Conservation (phyloP, 208 protist species). For the Naegleria lovaniensis region DNA sequence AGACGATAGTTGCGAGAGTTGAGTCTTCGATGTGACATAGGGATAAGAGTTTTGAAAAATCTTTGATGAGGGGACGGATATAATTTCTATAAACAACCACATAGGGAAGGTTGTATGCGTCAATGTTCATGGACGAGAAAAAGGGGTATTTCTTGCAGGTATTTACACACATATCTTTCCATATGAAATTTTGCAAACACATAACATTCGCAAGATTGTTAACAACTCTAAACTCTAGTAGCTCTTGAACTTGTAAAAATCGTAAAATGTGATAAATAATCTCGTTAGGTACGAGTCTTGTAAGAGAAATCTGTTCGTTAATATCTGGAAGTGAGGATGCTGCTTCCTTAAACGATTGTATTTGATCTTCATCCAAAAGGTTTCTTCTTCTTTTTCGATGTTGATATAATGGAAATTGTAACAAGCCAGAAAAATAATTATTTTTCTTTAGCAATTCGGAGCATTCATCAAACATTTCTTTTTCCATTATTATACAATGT, state of each 20-base stretch:
- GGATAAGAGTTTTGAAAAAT: not conserved
- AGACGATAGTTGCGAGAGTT: not conserved
- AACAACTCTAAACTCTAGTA: not conserved
- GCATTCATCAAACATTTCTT: not conserved
- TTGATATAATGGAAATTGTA: not conserved
- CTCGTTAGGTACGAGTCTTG: not conserved
- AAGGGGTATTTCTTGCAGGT: not conserved
- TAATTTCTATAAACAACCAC: not conserved
- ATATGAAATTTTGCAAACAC: not conserved
- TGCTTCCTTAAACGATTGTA: no score
- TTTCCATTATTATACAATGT: not conserved
- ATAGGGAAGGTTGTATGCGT: not conserved
- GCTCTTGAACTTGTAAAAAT: not conserved
- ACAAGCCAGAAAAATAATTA: not conserved
- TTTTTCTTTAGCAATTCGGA: not conserved
- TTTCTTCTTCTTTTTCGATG: not conserved
- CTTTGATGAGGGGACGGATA: not conserved
- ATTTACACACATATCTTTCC: not conserved
- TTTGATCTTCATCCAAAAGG: not conserved
- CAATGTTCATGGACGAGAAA: not conserved
- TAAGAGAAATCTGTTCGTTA: not conserved
- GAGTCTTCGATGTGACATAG: not conserved
- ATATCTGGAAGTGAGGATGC: not conserved
- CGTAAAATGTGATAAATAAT: not conserved
- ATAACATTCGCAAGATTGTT: not conserved